Conservation (phyloP, 306 rosid species). For the Dicorynia guianensis region DNA sequence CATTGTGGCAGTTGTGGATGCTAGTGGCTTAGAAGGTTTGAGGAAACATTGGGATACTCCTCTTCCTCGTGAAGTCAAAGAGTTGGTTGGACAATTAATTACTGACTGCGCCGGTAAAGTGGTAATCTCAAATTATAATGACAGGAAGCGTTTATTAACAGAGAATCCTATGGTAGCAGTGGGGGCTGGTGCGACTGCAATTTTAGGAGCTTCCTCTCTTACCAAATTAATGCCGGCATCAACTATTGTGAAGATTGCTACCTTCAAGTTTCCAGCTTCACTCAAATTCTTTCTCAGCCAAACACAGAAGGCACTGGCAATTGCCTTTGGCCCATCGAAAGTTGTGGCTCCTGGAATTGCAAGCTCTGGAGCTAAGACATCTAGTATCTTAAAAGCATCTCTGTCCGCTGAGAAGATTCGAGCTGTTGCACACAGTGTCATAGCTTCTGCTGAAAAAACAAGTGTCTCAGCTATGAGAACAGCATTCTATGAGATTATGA, state of each 20-base stretch:
- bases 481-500: slow-evolving; percentile 85
- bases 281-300: slow-evolving; percentile 62
- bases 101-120: slow-evolving; percentile 50
- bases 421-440: slow-evolving; percentile 65
- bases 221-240: slow-evolving; percentile 77
- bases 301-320: slow-evolving; percentile 56
- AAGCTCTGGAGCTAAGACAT: slow-evolving; percentile 66
- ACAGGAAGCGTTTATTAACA: slow-evolving; percentile 53
- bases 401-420: slow-evolving; percentile 84
- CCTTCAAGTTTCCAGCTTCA: slow-evolving; percentile 67
- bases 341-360: slow-evolving; percentile 62
- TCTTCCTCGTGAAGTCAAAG: slow-evolving; percentile 65
- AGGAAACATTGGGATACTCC: slow-evolving; percentile 81
- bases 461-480: slow-evolving; percentile 82
- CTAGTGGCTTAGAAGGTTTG: slow-evolving; percentile 68
- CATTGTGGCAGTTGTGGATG: slow-evolving; percentile 78
- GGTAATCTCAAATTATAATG: slow-evolving; percentile 44
- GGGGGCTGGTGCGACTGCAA: slow-evolving; percentile 86
- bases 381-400: slow-evolving; percentile 66
- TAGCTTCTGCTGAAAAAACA: slow-evolving; percentile 79
- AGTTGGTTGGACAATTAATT: slow-evolving; percentile 59
- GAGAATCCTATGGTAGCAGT: slow-evolving; percentile 77
- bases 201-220: slow-evolving; percentile 78
- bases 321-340: slow-evolving; percentile 66
- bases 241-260: slow-evolving; percentile 59